Evolutionary conservation across 331 rosid genomes (phyloP).

Genomic region (Telfairia occidentalis): DNA sequence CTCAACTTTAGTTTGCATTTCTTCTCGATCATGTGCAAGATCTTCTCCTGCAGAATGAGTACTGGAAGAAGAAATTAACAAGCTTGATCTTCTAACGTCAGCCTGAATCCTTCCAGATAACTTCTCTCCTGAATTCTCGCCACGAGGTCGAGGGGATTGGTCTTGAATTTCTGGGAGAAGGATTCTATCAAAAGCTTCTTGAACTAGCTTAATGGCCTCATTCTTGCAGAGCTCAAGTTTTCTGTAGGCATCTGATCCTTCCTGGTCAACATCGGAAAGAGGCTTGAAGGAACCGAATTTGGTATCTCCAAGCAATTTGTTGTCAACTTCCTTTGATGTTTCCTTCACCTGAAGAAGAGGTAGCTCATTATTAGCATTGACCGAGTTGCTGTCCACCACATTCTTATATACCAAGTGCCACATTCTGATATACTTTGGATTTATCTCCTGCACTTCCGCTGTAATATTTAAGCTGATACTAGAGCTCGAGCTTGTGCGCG

Average conservation of each 20-base stretch:
- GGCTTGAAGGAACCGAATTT: conserved; percentile 16
- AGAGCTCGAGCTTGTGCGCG: conserved; percentile 4
- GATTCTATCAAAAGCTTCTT: conserved; percentile 70
- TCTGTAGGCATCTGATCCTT: conserved; percentile 10
- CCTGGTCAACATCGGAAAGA: conserved; percentile 22
- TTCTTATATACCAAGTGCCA: conserved; percentile 81
- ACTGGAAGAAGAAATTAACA: conserved; percentile 11
- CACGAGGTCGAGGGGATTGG: conserved; percentile 18
- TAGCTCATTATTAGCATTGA: conserved; percentile 19
- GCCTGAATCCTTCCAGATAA: conserved; percentile 22
- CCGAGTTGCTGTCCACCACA: conserved; percentile 31
- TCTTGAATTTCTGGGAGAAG: conserved; percentile 66
- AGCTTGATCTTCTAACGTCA: conserved; percentile 16
- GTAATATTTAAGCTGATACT: conserved; percentile 14
- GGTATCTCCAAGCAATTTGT: conserved; percentile 13
- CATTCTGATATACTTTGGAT: conserved; percentile 46
- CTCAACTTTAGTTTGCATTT: conserved; percentile 9
- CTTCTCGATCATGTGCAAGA: conserved; percentile 6
- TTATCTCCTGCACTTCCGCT: conserved; percentile 26
- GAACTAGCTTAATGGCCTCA: conserved; percentile 57
- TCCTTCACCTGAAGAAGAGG: conserved; percentile 25
- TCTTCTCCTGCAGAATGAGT: conserved; percentile 1
- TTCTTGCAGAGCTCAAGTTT: conserved; percentile 17
- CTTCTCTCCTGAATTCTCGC: conserved; percentile 19
- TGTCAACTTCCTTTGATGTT: conserved; percentile 19